A percentile compares a stretch with the other conserved stretches of the same genome.
phyloP scores from a whole-genome alignment of 768 basidiomycete genomes.

The Cystofilobasidium macerans region DNA sequence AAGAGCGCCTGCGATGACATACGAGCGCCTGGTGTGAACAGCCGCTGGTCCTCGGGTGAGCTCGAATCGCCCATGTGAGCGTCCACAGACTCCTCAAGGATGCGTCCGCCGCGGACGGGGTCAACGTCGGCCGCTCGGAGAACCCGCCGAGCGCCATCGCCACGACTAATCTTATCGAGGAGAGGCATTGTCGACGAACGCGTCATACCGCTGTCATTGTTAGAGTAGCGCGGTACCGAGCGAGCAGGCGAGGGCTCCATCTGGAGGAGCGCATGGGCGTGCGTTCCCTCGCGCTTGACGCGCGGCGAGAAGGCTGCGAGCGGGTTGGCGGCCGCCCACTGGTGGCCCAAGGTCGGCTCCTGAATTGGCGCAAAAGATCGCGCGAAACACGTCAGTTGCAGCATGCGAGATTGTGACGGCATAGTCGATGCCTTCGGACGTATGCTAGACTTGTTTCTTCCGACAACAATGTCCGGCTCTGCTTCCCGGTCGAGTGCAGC shows the following conservation, averaged over 20 bases:
- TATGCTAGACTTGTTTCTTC: no score
- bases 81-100: neutral
- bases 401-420: neutral
- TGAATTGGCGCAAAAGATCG: neutral
- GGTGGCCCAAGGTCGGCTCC: neutral
- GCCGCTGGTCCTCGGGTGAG: neutral
- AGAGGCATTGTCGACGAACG: conserved; percentile 4
- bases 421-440: no score
- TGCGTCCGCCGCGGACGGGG: no score
- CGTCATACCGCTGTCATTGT: neutral
- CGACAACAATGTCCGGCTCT: no score
- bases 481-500: no score
- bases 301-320: neutral
- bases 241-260: conserved; percentile 3
- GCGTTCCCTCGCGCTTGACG: neutral
- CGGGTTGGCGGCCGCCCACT: neutral
- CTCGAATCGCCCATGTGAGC: neutral
- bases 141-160: neutral
- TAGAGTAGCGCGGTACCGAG: conserved; percentile 2
- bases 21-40: neutral
- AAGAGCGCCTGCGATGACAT: neutral
- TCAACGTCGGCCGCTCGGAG: neutral
- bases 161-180: neutral
- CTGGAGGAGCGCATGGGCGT: conserved; percentile 19
- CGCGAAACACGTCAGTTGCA: neutral